Percentiles rank a stretch among this genome's conserved stretches.
phyloP scores from a whole-genome alignment of 192 early-diverging fungal genomes.

The Mycoemilia scoparia region DNA sequence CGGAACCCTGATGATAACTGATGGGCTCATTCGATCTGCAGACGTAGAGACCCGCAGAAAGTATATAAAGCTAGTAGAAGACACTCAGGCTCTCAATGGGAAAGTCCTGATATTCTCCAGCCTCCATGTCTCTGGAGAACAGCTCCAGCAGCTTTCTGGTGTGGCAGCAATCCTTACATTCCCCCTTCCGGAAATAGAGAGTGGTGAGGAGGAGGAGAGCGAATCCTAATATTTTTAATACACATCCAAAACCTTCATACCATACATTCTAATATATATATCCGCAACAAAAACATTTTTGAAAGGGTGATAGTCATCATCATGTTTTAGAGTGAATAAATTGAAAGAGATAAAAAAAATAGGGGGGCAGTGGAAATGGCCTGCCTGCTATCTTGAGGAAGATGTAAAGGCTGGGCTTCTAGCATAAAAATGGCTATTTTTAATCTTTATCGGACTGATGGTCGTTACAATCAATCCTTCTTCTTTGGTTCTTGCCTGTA shows the following conservation, averaged over 20 bases:
- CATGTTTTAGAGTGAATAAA: too few species aligned
- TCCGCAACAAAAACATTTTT: too few species aligned
- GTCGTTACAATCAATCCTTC: too few species aligned
- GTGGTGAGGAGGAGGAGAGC: constrained; percentile 9
- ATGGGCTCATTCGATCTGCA: constrained; percentile 78
- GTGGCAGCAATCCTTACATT: constrained; percentile 88
- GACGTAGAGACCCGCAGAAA: constrained; percentile 67
- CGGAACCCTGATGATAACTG: constrained; percentile 75
- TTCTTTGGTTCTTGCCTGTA: constrained; percentile 35
- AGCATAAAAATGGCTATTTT: background rate
- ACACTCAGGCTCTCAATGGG: constrained; percentile 51
- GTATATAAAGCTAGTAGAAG: constrained; percentile 78
- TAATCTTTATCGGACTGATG: background rate
- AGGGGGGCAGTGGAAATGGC: too few species aligned
- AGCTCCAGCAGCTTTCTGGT: constrained; percentile 82
- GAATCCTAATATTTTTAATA: background rate
- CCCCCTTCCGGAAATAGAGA: constrained; percentile 43
- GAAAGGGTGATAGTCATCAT: too few species aligned
- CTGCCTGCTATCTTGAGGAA: too few species aligned
- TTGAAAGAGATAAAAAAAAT: too few species aligned
- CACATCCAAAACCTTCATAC: background rate
- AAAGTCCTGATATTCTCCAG: constrained; percentile 78
- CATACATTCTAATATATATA: background rate
- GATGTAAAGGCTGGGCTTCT: too few species aligned
- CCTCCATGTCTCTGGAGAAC: constrained; percentile 89